These are phyloP conservation scores for Ophiostoma quercus DNA, from an alignment of 2,329 filamentous ascomycete species.

Conservation along the genomic window DNA sequence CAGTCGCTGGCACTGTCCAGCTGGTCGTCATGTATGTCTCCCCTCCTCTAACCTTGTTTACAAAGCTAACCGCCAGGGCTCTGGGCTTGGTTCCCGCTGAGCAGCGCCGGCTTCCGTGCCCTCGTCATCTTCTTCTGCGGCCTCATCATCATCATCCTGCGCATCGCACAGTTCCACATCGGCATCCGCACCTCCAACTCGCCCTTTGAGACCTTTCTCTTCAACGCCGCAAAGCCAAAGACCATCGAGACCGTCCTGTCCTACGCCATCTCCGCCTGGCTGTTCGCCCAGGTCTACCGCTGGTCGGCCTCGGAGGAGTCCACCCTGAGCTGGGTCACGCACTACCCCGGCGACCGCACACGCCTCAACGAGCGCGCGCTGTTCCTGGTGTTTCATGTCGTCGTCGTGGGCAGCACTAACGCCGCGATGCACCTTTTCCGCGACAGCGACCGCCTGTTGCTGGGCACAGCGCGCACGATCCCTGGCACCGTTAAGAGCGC, in stretches of 20 bases:
- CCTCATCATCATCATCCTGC: constrained; percentile 74
- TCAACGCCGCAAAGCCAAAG: constrained; percentile 52
- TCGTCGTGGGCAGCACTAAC: constrained; percentile 64
- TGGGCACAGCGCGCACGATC: constrained; percentile 35
- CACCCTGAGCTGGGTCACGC: constrained; percentile 68
- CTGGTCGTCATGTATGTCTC: constrained; percentile 62
- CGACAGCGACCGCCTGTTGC: constrained; percentile 66
- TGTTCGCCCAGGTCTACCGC: constrained; percentile 77
- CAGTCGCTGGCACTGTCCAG: constrained; percentile 65
- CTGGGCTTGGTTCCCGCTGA: constrained; percentile 83
- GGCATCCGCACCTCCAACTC: constrained; percentile 67
- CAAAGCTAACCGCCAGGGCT: constrained; percentile 50
- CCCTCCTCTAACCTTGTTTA: neutral
- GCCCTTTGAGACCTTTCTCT: constrained; percentile 58
- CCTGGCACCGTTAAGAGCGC: neutral
- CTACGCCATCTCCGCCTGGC: constrained; percentile 70
- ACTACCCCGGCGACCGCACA: constrained; percentile 64
- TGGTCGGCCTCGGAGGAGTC: constrained; percentile 58
- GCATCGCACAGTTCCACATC: constrained; percentile 76
- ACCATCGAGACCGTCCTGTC: constrained; percentile 67
- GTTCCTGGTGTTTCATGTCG: constrained; percentile 67
- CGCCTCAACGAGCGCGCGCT: constrained; percentile 81
- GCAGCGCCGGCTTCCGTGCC: constrained; percentile 67
- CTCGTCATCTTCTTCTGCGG: constrained; percentile 69
- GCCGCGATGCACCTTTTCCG: constrained; percentile 62